Base-by-base conservation (phyloP, 2,329 filamentous ascomycete species). In the Penicillium paneum region DNA sequence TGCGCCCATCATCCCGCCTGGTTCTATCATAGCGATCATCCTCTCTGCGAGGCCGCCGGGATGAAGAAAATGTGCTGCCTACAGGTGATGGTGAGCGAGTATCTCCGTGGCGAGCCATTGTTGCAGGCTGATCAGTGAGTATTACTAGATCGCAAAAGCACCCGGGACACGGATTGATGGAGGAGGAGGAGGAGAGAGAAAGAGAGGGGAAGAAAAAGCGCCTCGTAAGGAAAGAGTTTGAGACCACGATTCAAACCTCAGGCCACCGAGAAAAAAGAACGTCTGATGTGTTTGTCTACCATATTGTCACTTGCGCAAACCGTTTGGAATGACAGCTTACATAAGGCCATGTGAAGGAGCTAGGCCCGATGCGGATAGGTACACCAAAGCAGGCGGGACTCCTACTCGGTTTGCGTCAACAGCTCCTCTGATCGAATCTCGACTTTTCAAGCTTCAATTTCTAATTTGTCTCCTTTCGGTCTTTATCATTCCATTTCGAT, bases 71-170 rank as follows among this genome's bases (percentile, higher is more conserved):
- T 72, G 89, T 86, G 82, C 88, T 91, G 85, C 88, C 89, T 91
- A 87, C 86, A 87, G 88, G 88, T 86, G 88, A 91, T 89, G 89
- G 90, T 92, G 89, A 93, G 89, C 89, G 82, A 79, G 79, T 79
- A 75, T 83, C 81, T 79, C 80, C 81, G 74, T 80, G 79, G 74
- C 81, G 80, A 79, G 79, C 80, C 81, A 83, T 83, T 74, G 67
- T 77, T 77, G 76, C 74, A 78, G 74, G 79, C 78, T 75, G 70
- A 75, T 75, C 66, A 75, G 74, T 76, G 74, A 76, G 74, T 75
- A 71, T 76, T 77, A 77, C 75, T 73, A 69, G 60, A 63, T 66
- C 64, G 66, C 68, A 63, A 67, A 60, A 67, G 60, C 64, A 64
- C 67, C 65, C 59, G 61, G 61, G 57, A 47, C 55, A 57, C 45